A percentile compares a stretch with the other conserved stretches of the same genome.
phyloP scores from a whole-genome alignment of 2,329 filamentous ascomycete genomes.

The Sporothrix mexicana region DNA sequence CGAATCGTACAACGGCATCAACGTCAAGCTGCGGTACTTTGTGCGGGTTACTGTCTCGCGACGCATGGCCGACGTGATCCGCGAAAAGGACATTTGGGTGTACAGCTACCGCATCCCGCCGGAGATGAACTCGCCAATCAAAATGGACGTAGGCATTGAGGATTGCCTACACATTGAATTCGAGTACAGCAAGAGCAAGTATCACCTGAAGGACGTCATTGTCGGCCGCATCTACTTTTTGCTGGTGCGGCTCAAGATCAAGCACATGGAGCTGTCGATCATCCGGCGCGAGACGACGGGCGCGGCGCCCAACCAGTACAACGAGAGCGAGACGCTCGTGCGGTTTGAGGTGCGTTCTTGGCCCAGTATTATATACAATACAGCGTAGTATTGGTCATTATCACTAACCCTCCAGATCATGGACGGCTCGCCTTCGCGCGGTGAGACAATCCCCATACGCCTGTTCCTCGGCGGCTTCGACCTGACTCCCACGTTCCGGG shows the following conservation, averaged over 20 bases:
- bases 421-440: slow-evolving; percentile 97
- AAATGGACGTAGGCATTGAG: slow-evolving; percentile 99
- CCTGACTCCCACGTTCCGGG: slow-evolving; percentile 94
- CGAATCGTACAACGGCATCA: slow-evolving; percentile 99
- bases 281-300: slow-evolving; percentile 97
- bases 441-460: slow-evolving; percentile 92
- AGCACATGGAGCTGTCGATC: slow-evolving; percentile 99
- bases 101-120: slow-evolving; percentile 98
- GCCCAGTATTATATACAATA: background rate
- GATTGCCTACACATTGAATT: slow-evolving; percentile 99
- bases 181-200: slow-evolving; percentile 99
- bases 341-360: slow-evolving; percentile 77
- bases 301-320: slow-evolving; percentile 97
- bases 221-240: slow-evolving; percentile 98
- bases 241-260: slow-evolving; percentile 96
- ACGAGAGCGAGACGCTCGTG: slow-evolving; percentile 97
- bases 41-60: slow-evolving; percentile 94
- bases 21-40: slow-evolving; percentile 98
- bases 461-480: slow-evolving; percentile 98
- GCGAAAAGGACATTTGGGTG: slow-evolving; percentile 99
- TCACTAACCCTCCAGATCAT: slow-evolving; percentile 71
- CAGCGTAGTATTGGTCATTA: background rate
- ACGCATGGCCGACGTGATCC: slow-evolving; percentile 96
- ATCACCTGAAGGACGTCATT: slow-evolving; percentile 98
- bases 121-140: slow-evolving; percentile 97